Evolutionary conservation across 2,329 filamentous ascomycete species (phyloP), one percentile per base, ranked within the genome.

Genomic region (Penicillium sclerotiorum): DNA sequence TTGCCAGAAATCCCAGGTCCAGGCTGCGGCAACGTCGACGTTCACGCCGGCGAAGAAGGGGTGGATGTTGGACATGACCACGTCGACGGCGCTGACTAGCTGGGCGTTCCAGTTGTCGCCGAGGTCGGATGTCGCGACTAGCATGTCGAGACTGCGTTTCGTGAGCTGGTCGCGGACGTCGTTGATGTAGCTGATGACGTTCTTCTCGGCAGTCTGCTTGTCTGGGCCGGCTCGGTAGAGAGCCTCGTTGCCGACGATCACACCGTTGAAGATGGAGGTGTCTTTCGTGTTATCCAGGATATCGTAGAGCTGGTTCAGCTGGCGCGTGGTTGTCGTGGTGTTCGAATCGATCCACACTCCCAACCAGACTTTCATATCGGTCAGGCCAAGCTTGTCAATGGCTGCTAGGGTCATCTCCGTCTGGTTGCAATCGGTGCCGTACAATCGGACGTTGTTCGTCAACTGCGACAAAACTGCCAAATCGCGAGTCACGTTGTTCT

Each of bases 391-490:
- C 43, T 80, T 80, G 49, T 89, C 79, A 60, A 97, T 87, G 17
- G 92, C 86, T 62, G 94, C 86, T 8, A 97, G 77, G 1, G 95
- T 83, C 88, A 97, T 94, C 70, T 96, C 83, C 0, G 93, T 97
- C 73, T 97, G 93, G 72, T 96, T 96, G 80, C 93, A 97, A 74
- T 97, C 93, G 11, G 90, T 97, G 42, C 93, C 93, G 68, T 97
- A 97, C 1, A 96, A 79, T 7, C 93, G 87, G 40, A 97, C 82
- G 3, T 85, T 86, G 67, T 95, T 92, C 52, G 91, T 96, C 36
- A 97, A 78, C 68, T 96, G 91, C 11, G 89, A 91, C 44, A 97
- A 83, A 8, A 96, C 86, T 1, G 94, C 93, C 50, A 96, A 77
- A 67, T 97, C 93, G 45, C 90, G 85, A 0, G 94, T 97, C 58